Conservation (phyloP, 1,284 basidiomycete genomes). For the Pascua sp. region DNA sequence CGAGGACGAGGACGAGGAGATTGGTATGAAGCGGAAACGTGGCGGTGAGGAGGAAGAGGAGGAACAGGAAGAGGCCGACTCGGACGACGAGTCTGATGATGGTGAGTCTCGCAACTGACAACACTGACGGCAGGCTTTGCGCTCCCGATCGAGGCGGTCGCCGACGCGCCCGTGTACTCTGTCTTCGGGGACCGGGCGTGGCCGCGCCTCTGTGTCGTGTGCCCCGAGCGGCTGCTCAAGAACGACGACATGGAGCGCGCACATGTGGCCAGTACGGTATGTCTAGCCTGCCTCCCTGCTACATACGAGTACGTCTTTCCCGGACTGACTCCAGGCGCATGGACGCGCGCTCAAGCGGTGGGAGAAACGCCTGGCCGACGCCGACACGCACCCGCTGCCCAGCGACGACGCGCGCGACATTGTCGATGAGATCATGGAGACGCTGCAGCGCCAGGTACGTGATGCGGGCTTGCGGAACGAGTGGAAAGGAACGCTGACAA, state of each 20-base stretch:
- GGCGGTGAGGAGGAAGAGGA: slow-evolving; percentile 17
- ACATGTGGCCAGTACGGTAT: slow-evolving; percentile 65
- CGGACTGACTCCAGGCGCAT: slow-evolving; percentile 23
- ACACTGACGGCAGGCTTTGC: slow-evolving; percentile 39
- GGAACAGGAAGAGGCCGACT: slow-evolving; percentile 13
- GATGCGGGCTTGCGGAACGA: no score
- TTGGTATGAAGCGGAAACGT: slow-evolving; percentile 1
- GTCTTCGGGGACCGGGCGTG: slow-evolving; percentile 35
- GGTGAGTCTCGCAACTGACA: slow-evolving; percentile 1
- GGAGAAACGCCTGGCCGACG: slow-evolving; percentile 12
- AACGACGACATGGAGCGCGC: slow-evolving; percentile 59
- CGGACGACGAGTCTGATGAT: slow-evolving; percentile 1
- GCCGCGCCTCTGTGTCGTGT: slow-evolving; percentile 62
- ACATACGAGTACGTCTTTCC: not conserved
- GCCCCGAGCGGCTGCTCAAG: slow-evolving; percentile 71
- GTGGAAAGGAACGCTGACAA: not conserved
- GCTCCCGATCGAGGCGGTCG: slow-evolving; percentile 61
- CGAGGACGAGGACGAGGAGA: not conserved
- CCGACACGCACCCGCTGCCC: slow-evolving; percentile 6
- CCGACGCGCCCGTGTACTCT: slow-evolving; percentile 57
- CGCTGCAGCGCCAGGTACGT: no score
- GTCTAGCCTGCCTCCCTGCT: slow-evolving; percentile 36
- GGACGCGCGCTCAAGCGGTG: slow-evolving; percentile 32
- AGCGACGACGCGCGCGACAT: slow-evolving; percentile 30
- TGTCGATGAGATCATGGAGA: slow-evolving; percentile 26